These are phyloP conservation scores for Pythium aphanidermatum DNA, from an alignment of 352 stramenopile genomes.

Conservation along the genomic window DNA sequence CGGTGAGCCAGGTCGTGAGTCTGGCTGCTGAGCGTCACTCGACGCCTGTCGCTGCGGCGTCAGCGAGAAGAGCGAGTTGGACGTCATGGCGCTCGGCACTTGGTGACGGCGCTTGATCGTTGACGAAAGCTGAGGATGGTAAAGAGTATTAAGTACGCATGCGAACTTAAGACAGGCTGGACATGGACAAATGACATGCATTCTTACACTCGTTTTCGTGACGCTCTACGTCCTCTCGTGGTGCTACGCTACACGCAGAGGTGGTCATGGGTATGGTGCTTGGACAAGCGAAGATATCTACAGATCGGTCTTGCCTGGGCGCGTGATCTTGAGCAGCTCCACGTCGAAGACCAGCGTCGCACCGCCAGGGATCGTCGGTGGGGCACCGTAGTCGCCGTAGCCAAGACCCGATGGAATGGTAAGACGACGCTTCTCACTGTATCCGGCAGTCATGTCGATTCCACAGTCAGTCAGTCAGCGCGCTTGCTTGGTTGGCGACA, in stretches of 20 bases:
- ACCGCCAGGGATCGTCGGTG: constrained; percentile 91
- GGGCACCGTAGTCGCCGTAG: constrained; percentile 92
- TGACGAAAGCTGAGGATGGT: no score
- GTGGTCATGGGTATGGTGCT: not conserved
- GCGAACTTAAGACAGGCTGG: no score
- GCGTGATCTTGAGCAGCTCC: constrained; percentile 95
- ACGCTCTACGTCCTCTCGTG: no score
- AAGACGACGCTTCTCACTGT: constrained; percentile 81
- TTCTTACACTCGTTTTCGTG: no score
- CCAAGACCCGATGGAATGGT: constrained; percentile 86
- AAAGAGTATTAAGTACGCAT: no score
- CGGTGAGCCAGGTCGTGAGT: not conserved
- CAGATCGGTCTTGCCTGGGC: constrained; percentile 45
- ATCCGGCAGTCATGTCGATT: not conserved
- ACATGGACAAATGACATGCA: no score
- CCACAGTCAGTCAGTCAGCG: not conserved
- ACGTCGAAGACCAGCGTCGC: constrained; percentile 96
- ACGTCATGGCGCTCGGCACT: constrained; percentile 10
- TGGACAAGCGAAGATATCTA: constrained; percentile 11
- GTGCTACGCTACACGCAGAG: no score
- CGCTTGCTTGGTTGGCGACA: not conserved
- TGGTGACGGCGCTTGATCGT: not conserved
- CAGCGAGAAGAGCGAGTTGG: constrained; percentile 16
- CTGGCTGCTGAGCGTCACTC: not conserved
- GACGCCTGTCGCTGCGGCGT: constrained; percentile 10